These are phyloP conservation scores for Panaeolus cyanescens DNA, from an alignment of 768 basidiomycete species.

Conservation along the genomic window DNA sequence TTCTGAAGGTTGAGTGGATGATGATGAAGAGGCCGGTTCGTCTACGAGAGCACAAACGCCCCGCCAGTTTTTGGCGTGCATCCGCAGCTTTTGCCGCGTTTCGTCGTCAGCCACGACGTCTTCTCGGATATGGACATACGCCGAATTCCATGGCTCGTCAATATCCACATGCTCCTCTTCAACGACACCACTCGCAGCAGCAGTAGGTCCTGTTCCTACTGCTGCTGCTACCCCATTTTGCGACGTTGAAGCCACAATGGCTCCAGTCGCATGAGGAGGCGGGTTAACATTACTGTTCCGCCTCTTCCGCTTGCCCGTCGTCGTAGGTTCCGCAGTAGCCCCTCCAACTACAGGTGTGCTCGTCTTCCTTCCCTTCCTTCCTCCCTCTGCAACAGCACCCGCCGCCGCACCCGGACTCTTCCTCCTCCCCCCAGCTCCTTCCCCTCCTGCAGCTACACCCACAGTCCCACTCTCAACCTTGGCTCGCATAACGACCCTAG, in stretches of 20 bases:
- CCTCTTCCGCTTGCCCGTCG: conserved; percentile 29
- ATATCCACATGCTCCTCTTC: conserved; percentile 53
- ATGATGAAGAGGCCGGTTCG: conserved; percentile 8
- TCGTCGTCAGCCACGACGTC: conserved; percentile 46
- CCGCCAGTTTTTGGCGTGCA: conserved; percentile 65
- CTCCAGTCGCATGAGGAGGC: background rate
- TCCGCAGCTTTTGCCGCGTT: conserved; percentile 50
- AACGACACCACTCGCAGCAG: conserved; percentile 39
- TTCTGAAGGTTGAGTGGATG: conserved; percentile 14
- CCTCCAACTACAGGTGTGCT: conserved; percentile 10
- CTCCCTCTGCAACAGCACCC: conserved; percentile 23
- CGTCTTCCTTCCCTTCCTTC: conserved; percentile 37
- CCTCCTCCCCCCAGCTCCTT: conserved; percentile 34
- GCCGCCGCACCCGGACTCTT: conserved; percentile 31
- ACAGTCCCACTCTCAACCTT: conserved; percentile 51
- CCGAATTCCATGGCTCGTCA: conserved; percentile 47
- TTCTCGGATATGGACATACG: conserved; percentile 47
- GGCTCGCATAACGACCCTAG: conserved; percentile 57
- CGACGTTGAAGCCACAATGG: conserved; percentile 31
- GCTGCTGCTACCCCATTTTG: conserved; percentile 5
- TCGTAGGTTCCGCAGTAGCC: conserved; percentile 34
- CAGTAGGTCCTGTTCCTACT: conserved; percentile 6
- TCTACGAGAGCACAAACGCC: conserved; percentile 54
- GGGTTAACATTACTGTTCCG: conserved; percentile 9
- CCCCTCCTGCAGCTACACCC: conserved; percentile 35